Evolutionary conservation across 345 rosid species (phyloP).

Genomic region (Corchorus capsularis): DNA sequence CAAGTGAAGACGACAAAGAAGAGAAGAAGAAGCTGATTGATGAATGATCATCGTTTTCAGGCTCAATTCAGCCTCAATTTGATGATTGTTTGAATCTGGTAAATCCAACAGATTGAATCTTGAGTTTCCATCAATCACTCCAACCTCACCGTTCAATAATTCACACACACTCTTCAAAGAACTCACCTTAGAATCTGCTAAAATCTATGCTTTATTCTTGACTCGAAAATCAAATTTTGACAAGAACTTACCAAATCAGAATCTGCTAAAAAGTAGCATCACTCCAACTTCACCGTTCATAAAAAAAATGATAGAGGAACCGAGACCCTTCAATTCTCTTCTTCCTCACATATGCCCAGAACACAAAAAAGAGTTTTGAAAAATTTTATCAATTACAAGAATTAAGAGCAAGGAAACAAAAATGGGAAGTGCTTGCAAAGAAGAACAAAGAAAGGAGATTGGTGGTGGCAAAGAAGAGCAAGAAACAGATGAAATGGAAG

Average conservation of each 20-base stretch:
- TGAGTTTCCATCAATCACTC: conserved; percentile 15
- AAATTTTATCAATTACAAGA: conserved; percentile 23
- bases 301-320: conserved; percentile 49
- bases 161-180: conserved; percentile 24
- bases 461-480: conserved; percentile 33
- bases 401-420: neutral
- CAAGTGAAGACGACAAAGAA: no score
- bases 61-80: conserved; percentile 28
- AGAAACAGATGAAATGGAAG: conserved; percentile 38
- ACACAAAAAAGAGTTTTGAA: conserved; percentile 32
- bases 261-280: neutral
- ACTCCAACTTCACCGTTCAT: conserved; percentile 16
- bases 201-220: no score
- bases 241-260: no score
- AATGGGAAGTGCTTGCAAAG: conserved; percentile 29
- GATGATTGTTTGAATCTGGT: conserved; percentile 24
- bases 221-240: no score
- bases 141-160: conserved; percentile 21
- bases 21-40: conserved; percentile 32
- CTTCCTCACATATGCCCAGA: conserved; percentile 30
- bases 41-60: conserved; percentile 19
- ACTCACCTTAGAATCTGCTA: conserved; percentile 20
- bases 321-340: conserved; percentile 51
- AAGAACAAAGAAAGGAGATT: conserved; percentile 25
- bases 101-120: conserved; percentile 17